Conservation (phyloP, 495 filamentous ascomycete species). For the Lindgomyces ingoldianus region DNA sequence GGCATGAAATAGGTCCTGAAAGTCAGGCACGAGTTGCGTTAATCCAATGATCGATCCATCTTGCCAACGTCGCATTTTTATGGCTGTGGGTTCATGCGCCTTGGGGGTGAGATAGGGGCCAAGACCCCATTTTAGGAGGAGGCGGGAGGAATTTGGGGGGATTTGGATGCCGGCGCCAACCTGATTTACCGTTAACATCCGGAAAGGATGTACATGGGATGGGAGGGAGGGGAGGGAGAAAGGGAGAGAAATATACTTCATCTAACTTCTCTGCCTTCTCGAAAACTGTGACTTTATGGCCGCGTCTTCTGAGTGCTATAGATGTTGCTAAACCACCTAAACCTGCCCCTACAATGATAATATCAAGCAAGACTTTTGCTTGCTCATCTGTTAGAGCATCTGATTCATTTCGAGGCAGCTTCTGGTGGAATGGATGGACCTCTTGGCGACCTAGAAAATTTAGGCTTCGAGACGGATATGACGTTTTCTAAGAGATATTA, state of each 20-base stretch:
- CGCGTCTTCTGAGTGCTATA: slow-evolving; percentile 49
- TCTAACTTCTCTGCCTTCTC: slow-evolving; percentile 50
- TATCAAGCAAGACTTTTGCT: slow-evolving; percentile 41
- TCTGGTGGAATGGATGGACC: not conserved
- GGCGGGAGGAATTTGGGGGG: slow-evolving; percentile 39
- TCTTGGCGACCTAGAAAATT: too few relatives aligned
- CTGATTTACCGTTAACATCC: not conserved
- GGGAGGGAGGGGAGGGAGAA: not conserved
- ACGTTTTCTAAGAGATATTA: slow-evolving; percentile 9
- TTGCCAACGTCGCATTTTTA: slow-evolving; percentile 51
- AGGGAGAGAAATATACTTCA: slow-evolving; percentile 41
- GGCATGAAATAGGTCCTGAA: slow-evolving; percentile 41
- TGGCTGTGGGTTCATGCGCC: slow-evolving; percentile 45
- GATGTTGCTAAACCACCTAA: slow-evolving; percentile 56
- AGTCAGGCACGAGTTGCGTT: slow-evolving; percentile 47
- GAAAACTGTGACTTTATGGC: slow-evolving; percentile 52
- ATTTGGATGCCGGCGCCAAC: slow-evolving; percentile 40
- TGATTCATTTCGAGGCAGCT: too few relatives aligned
- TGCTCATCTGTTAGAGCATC: too few relatives aligned
- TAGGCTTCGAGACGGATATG: slow-evolving; percentile 20
- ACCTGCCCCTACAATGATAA: slow-evolving; percentile 55
- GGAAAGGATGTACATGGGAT: not conserved
- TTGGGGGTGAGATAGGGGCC: slow-evolving; percentile 40
- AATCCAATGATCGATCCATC: slow-evolving; percentile 47
- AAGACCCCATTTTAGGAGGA: slow-evolving; percentile 43